Conservation (phyloP, 108 stramenopile genomes). For the Pelagomonas calceolata region DNA sequence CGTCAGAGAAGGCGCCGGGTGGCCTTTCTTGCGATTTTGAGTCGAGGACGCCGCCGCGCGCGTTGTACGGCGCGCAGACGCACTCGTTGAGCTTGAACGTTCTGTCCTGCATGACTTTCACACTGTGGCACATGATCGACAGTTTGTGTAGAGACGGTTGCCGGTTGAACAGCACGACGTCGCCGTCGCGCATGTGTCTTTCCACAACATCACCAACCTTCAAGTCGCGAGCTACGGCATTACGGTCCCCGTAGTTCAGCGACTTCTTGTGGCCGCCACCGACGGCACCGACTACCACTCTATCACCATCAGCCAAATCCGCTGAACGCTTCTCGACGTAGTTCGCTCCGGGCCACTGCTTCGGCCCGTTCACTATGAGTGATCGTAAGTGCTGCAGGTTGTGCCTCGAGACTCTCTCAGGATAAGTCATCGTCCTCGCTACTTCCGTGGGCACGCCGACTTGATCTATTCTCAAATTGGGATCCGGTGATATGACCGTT, state of each 20-base stretch:
- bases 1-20: no score
- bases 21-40: no score
- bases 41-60: no score
- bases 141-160: constrained; percentile 97
- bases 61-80: constrained; percentile 96
- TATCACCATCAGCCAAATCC: constrained; percentile 27
- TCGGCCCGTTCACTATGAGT: constrained; percentile 77
- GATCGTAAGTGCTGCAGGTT: constrained; percentile 80
- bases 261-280: constrained; percentile 59
- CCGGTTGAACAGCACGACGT: constrained; percentile 96
- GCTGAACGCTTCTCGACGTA: constrained; percentile 15
- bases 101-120: constrained; percentile 81
- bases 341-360: constrained; percentile 94
- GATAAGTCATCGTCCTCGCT: constrained; percentile 92
- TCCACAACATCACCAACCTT: constrained; percentile 90
- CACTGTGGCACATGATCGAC: constrained; percentile 92
- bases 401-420: constrained; percentile 82
- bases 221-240: constrained; percentile 62
- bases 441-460: constrained; percentile 93
- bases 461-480: constrained; percentile 80
- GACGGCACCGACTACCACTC: no score
- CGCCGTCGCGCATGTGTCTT: constrained; percentile 94
- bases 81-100: constrained; percentile 98
- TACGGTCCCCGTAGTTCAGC: constrained; percentile 77
- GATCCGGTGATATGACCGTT: constrained; percentile 97